Percentiles rank a stretch among this genome's conserved stretches.
These are phyloP conservation scores for Fusarium ambrosium DNA, from an alignment of 2,329 filamentous ascomycete species.

Conservation along the genomic window DNA sequence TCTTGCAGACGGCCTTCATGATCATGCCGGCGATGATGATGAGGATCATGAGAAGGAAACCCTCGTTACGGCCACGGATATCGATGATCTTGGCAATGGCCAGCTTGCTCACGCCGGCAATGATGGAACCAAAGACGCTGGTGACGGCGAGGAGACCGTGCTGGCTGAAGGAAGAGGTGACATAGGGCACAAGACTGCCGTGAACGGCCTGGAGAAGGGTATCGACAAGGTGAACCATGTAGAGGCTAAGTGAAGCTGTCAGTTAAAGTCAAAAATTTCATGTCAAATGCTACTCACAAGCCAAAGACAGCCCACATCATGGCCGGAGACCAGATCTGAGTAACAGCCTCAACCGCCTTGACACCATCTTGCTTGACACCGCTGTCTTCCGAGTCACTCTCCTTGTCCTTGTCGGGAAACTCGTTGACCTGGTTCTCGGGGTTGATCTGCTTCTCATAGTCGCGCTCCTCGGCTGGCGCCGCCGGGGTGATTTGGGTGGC, in stretches of 20 bases:
- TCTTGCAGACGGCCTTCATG: conserved; percentile 72
- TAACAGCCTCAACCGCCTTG: conserved; percentile 55
- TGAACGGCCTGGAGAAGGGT: conserved; percentile 55
- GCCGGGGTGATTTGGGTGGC: neutral
- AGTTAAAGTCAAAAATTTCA: neutral
- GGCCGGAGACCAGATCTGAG: conserved; percentile 55
- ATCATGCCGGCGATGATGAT: conserved; percentile 67
- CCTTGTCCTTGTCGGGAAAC: conserved; percentile 29
- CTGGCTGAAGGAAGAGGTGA: conserved; percentile 74
- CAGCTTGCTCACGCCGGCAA: conserved; percentile 55
- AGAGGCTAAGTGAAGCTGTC: conserved; percentile 49
- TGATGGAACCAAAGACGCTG: conserved; percentile 67
- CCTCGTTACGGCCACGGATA: conserved; percentile 62
- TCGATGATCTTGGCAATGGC: conserved; percentile 64
- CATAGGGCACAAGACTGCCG: conserved; percentile 70
- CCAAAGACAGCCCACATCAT: conserved; percentile 56
- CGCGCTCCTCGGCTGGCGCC: conserved; percentile 16
- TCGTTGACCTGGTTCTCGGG: conserved; percentile 19
- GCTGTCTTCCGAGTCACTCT: conserved; percentile 35
- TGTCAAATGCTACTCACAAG: conserved; percentile 50
- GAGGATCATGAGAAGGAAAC: conserved; percentile 58
- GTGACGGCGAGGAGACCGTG: conserved; percentile 77
- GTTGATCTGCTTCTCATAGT: conserved; percentile 38
- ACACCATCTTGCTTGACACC: conserved; percentile 56
- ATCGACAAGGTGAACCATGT: conserved; percentile 56